phyloP scores from a whole-genome alignment of 352 stramenopile genomes.

The Phytophthora quininea region DNA sequence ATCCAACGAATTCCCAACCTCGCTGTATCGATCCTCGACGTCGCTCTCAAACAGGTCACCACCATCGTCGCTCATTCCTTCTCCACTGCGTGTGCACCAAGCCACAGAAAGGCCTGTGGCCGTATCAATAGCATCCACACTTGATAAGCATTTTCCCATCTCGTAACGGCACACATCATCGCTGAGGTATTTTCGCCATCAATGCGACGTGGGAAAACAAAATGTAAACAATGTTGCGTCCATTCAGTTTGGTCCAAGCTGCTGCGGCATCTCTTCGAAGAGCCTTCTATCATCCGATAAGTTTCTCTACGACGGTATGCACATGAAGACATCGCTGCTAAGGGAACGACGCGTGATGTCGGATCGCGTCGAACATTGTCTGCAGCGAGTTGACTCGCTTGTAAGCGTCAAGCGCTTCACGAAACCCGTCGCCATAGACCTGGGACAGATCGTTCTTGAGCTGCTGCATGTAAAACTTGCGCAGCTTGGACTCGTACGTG shows the following conservation, averaged over 20 bases:
- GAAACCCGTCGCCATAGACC: constrained; percentile 76
- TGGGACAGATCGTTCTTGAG: constrained; percentile 63
- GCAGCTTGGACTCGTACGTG: constrained; percentile 48
- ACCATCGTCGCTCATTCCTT: constrained; percentile 11
- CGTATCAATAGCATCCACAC: constrained; percentile 18
- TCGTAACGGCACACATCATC: constrained; percentile 8
- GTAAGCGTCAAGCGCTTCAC: constrained; percentile 65
- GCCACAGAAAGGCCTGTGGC: background rate
- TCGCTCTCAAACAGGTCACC: constrained; percentile 24
- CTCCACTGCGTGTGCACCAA: background rate
- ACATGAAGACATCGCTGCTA: constrained; percentile 11
- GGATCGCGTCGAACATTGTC: constrained; percentile 68
- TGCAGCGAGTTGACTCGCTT: constrained; percentile 71
- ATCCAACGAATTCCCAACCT: constrained; percentile 19
- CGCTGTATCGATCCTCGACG: constrained; percentile 13
- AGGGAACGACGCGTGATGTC: constrained; percentile 47
- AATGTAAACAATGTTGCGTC: background rate
- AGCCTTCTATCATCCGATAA: constrained; percentile 11
- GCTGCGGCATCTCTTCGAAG: background rate
- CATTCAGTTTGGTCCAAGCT: background rate
- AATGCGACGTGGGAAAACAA: no score
- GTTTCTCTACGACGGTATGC: background rate
- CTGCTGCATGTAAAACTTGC: constrained; percentile 71
- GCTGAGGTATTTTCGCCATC: background rate
- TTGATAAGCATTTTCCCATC: background rate